Conservation (phyloP, 2,329 filamentous ascomycete genomes). For the Boeremia lycopersici region DNA sequence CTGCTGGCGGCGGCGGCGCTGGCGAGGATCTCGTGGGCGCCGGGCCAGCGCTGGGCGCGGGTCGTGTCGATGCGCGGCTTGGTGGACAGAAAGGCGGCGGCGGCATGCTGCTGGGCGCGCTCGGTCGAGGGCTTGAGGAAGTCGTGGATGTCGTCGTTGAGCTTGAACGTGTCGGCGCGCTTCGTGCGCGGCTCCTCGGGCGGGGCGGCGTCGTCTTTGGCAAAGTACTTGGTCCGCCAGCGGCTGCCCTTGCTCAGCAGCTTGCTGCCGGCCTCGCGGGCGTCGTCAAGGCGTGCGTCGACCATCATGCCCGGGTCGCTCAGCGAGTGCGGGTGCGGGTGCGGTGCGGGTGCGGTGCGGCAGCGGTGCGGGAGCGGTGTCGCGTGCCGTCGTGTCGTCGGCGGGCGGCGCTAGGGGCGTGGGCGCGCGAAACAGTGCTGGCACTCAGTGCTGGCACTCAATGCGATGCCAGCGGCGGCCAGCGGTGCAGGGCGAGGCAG, state of each 20-base stretch:
- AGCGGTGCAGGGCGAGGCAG: neutral
- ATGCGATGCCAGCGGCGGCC: neutral
- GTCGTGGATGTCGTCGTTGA: conserved; percentile 59
- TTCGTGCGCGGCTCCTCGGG: conserved; percentile 35
- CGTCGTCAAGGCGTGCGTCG: conserved; percentile 32
- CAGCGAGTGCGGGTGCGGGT: conserved; percentile 7
- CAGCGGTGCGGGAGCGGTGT: neutral
- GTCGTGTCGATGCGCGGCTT: conserved; percentile 57
- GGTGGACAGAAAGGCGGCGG: conserved; percentile 36
- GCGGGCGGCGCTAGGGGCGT: conserved; percentile 4
- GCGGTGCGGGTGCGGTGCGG: neutral
- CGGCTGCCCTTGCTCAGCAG: conserved; percentile 49
- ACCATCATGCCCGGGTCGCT: conserved; percentile 33
- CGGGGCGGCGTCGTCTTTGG: conserved; percentile 43
- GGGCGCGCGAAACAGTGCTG: neutral
- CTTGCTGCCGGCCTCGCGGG: conserved; percentile 35
- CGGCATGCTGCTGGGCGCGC: conserved; percentile 34
- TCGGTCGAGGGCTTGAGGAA: conserved; percentile 63
- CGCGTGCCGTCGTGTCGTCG: too few species aligned
- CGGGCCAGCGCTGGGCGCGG: conserved; percentile 59
- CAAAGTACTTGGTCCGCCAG: conserved; percentile 60
- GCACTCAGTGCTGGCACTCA: neutral
- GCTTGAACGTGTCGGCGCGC: conserved; percentile 36
- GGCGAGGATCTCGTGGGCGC: conserved; percentile 51
- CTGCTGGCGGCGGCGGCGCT: conserved; percentile 39